Conservation (phyloP, 371 early-diverging fungal genomes). For the Batkoa obscura region DNA sequence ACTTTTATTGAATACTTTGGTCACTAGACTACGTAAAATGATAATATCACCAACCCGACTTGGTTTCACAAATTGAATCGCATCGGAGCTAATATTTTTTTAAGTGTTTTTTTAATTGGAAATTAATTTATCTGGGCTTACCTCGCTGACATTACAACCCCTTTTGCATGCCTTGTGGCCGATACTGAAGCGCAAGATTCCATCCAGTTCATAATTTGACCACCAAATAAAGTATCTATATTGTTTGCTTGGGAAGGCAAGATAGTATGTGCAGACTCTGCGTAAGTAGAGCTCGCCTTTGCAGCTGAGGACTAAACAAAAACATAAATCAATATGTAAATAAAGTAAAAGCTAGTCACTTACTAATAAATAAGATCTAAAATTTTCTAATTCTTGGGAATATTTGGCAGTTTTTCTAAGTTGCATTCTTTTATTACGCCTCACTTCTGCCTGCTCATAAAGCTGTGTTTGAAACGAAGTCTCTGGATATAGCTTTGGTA, state of each 20-base stretch:
- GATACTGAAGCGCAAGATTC: constrained; percentile 42
- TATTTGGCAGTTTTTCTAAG: constrained; percentile 10
- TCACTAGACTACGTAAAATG: constrained; percentile 27
- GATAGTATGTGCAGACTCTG: constrained; percentile 42
- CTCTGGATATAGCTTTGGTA: constrained; percentile 24
- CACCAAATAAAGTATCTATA: constrained; percentile 52
- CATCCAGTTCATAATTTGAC: constrained; percentile 65
- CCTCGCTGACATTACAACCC: constrained; percentile 38
- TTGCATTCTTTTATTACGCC: constrained; percentile 15
- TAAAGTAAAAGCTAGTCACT: not conserved
- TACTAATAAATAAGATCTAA: not conserved
- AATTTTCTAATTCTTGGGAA: not conserved
- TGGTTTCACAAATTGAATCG: constrained; percentile 26
- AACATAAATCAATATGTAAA: not conserved
- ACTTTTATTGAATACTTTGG: constrained; percentile 25
- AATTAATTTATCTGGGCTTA: constrained; percentile 8
- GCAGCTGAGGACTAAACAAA: not conserved
- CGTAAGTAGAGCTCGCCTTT: constrained; percentile 5
- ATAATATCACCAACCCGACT: constrained; percentile 34
- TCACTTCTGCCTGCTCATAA: constrained; percentile 29
- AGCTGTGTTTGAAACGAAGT: constrained; percentile 21
- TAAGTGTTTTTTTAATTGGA: not conserved
- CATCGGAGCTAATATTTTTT: constrained; percentile 19
- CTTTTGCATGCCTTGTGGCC: constrained; percentile 33
- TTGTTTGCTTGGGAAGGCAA: constrained; percentile 62